Conservation (phyloP, 352 stramenopile species). For the Globisporangium perplexum region DNA sequence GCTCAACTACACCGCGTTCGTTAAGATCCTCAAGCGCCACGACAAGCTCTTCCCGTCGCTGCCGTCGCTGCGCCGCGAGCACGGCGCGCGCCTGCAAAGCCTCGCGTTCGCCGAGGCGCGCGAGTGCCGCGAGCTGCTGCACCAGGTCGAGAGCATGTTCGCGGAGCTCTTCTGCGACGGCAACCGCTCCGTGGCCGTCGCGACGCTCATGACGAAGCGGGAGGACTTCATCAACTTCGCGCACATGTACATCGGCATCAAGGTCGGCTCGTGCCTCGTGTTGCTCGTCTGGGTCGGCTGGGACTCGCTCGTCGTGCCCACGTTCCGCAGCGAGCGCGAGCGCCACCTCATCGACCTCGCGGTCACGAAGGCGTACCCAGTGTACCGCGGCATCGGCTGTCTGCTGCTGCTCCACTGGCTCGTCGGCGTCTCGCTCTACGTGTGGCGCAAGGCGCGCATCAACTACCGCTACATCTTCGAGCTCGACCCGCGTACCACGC, state of each 20-base stretch:
- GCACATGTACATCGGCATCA: conserved; percentile 84
- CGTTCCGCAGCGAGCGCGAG: conserved; percentile 57
- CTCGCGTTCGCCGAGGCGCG: conserved; percentile 57
- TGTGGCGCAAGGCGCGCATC: conserved; percentile 87
- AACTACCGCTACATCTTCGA: conserved; percentile 97
- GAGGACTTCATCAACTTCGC: conserved; percentile 73
- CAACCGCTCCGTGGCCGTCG: conserved; percentile 60
- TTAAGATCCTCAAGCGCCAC: conserved; percentile 98
- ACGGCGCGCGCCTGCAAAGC: conserved; percentile 43
- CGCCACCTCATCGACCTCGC: conserved; percentile 74
- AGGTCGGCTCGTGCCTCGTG: conserved; percentile 73
- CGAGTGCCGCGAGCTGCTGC: conserved; percentile 41
- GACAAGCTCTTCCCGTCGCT: conserved; percentile 81
- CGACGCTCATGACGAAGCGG: conserved; percentile 77
- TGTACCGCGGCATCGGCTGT: conserved; percentile 94
- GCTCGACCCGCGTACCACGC: conserved; percentile 79
- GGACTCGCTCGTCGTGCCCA: conserved; percentile 89
- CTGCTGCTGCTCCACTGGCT: conserved; percentile 95
- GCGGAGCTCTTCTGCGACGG: conserved; percentile 72
- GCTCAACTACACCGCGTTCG: conserved; percentile 97
- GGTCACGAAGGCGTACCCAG: conserved; percentile 84
- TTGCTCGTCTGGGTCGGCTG: conserved; percentile 93
- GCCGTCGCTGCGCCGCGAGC: conserved; percentile 25
- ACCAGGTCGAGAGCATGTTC: conserved; percentile 60
- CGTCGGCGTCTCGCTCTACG: conserved; percentile 86